Base-by-base conservation (phyloP, 2,329 filamentous ascomycete genomes). In the Aspergillus melleus region DNA sequence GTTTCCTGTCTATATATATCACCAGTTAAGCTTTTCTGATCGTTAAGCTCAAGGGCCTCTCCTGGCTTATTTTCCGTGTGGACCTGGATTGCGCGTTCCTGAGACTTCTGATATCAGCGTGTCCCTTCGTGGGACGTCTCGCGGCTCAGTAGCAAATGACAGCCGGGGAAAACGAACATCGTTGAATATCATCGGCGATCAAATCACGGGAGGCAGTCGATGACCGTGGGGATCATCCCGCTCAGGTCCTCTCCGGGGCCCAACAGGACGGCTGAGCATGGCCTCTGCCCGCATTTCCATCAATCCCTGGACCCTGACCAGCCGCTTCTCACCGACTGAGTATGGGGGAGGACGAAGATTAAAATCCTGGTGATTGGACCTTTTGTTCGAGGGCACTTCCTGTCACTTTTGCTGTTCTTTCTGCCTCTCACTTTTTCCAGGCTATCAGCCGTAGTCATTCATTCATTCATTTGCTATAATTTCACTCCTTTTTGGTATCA, bases 71-170 rank as follows among this genome's bases (percentile, higher is more conserved):
- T 51, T 58, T 22, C n/a, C 42, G n/a, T 54, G 64, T 65, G 64
- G 64, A 50, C 52, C 65, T 39, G 59, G 60, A 57, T 67, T 67
- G 65, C 64, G 65, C 42, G 62, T 67, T 67, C 47, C 39, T 51
- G 49, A 49, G 52, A 50, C 55, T 50, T 60, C 58, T 61, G 64
- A 64, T 63, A 61, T 60, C 59, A 62, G 52, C 22, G 46, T 52
- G 52, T 62, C 62, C 56, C 54, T 56, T 47, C 54, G 49, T 58
- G 39, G 36, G 54, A 36, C 24, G 16, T 36, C 14, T 58, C 52
- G 22, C 44, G 44, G 19, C 16, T 47, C 44, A 47, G 9, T 11
- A 24, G 24, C 64, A 63, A 62, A 65, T 65, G 52, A 62, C 46
- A 64, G 24, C 53, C 52, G 8, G 8, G 19, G 59, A 57, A 16